A percentile compares a stretch with the other conserved stretches of the same genome.
These are phyloP conservation scores for Cystobasidium onofrii DNA, from an alignment of 768 basidiomycete genomes.

Conservation along the genomic window DNA sequence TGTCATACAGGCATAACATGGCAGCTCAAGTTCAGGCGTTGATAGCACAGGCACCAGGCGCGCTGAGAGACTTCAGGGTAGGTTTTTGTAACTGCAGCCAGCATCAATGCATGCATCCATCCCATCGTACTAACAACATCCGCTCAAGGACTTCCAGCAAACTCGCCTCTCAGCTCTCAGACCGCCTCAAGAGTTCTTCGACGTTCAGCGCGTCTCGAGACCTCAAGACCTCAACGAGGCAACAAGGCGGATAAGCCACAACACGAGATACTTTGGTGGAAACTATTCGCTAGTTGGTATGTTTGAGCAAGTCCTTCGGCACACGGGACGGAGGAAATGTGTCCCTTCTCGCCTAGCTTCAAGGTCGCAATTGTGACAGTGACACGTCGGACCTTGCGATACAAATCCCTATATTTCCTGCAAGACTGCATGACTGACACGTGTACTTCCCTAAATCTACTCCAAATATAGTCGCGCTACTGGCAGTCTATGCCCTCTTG, in stretches of 20 bases:
- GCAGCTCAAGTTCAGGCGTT: constrained; percentile 28
- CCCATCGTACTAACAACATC: neutral
- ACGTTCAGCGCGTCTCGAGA: constrained; percentile 29
- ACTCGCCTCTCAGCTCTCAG: constrained; percentile 25
- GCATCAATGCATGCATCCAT: neutral
- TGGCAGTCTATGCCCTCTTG: constrained; percentile 65
- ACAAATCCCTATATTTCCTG: constrained; percentile 57
- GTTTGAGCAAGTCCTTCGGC: constrained; percentile 18
- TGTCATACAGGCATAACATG: too few species aligned
- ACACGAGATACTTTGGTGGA: constrained; percentile 36
- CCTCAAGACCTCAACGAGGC: constrained; percentile 56
- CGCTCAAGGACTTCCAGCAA: constrained; percentile 31
- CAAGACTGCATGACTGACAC: neutral
- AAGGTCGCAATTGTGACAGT: neutral
- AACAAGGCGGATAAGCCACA: constrained; percentile 50
- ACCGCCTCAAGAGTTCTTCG: constrained; percentile 30
- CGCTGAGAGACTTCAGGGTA: constrained; percentile 30
- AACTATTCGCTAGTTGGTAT: constrained; percentile 35
- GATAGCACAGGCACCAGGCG: constrained; percentile 13
- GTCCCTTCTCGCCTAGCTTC: too few species aligned
- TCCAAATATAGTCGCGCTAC: constrained; percentile 55
- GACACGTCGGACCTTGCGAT: neutral
- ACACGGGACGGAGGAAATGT: neutral
- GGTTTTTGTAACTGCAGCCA: neutral
- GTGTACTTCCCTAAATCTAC: neutral